A percentile compares a stretch with the other conserved stretches of the same genome.
Evolutionary conservation across 225 moss, liverwort and hornwort genomes (phyloP).

Genomic region (Polytrichum formosum): DNA sequence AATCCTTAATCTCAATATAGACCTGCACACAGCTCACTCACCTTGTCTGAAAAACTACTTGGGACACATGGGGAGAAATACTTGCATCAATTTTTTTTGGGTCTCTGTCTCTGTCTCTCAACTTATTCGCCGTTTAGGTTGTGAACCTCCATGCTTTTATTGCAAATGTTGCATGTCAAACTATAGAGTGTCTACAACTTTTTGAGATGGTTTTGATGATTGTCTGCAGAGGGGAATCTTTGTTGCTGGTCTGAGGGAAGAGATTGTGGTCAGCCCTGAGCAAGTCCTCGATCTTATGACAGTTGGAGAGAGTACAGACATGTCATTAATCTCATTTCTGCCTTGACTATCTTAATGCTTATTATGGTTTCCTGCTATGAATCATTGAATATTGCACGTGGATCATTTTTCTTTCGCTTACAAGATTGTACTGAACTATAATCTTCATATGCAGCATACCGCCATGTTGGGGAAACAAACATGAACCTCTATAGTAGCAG

Average conservation of each 20-base stretch:
- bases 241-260: slow-evolving; percentile 90
- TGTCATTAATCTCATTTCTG: slow-evolving; percentile 6
- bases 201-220: slow-evolving; percentile 1
- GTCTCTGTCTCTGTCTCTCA: too few relatives aligned
- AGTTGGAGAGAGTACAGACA: slow-evolving; percentile 69
- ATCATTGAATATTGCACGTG: slow-evolving; percentile 1
- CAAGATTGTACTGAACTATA: slow-evolving; percentile 1
- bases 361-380: not conserved
- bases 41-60: too few relatives aligned
- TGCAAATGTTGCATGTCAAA: too few relatives aligned
- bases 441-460: slow-evolving; percentile 43
- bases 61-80: too few relatives aligned
- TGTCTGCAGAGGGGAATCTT: slow-evolving; percentile 81
- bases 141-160: too few relatives aligned
- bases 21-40: too few relatives aligned
- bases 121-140: too few relatives aligned
- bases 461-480: slow-evolving; percentile 95
- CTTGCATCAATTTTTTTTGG: too few relatives aligned
- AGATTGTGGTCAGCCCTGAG: slow-evolving; percentile 81
- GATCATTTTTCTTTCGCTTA: slow-evolving; percentile 3
- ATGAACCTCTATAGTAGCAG: slow-evolving; percentile 97
- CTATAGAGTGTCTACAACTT: too few relatives aligned
- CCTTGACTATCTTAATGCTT: not conserved
- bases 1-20: too few relatives aligned
- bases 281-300: slow-evolving; percentile 83